Evolutionary conservation across 495 filamentous ascomycete species (phyloP).

Genomic region (Copromyces sp.): DNA sequence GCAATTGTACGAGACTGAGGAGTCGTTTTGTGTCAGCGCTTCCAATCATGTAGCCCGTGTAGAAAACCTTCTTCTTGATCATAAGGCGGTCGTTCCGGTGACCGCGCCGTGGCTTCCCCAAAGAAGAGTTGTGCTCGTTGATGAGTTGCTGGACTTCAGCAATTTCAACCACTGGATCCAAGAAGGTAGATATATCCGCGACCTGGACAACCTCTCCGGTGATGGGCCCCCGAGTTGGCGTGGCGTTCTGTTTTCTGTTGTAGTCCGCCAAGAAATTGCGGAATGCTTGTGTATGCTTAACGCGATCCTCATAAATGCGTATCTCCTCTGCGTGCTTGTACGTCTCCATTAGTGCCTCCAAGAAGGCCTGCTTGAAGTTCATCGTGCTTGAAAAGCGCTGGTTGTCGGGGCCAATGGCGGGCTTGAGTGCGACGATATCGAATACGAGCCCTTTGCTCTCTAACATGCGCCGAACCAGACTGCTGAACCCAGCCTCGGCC

Average conservation of each 20-base stretch:
- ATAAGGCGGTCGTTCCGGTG: constrained; percentile 37
- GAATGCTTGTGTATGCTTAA: constrained; percentile 62
- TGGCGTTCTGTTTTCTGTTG: constrained; percentile 44
- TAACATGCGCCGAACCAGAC: constrained; percentile 76
- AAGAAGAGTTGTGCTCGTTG: constrained; percentile 64
- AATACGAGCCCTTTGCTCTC: constrained; percentile 70
- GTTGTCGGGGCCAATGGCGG: constrained; percentile 64
- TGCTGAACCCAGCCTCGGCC: constrained; percentile 61
- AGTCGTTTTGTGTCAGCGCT: constrained; percentile 58
- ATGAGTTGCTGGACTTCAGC: constrained; percentile 82
- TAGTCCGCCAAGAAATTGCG: constrained; percentile 67
- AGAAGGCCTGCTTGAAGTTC: constrained; percentile 75
- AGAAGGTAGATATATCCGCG: constrained; percentile 56
- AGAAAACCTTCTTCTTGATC: constrained; percentile 82
- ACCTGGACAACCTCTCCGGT: constrained; percentile 80
- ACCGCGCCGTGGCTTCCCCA: constrained; percentile 24
- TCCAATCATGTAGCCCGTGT: constrained; percentile 85
- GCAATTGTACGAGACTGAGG: constrained; percentile 53
- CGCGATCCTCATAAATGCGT: constrained; percentile 51
- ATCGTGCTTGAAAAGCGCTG: constrained; percentile 71
- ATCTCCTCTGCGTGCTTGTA: constrained; percentile 79
- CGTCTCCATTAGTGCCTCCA: constrained; percentile 70
- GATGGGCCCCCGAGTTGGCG: constrained; percentile 48
- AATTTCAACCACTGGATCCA: constrained; percentile 78
- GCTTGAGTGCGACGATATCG: constrained; percentile 84